Evolutionary conservation across 2,329 filamentous ascomycete species (phyloP).

Genomic region (Shiraia sp.): DNA sequence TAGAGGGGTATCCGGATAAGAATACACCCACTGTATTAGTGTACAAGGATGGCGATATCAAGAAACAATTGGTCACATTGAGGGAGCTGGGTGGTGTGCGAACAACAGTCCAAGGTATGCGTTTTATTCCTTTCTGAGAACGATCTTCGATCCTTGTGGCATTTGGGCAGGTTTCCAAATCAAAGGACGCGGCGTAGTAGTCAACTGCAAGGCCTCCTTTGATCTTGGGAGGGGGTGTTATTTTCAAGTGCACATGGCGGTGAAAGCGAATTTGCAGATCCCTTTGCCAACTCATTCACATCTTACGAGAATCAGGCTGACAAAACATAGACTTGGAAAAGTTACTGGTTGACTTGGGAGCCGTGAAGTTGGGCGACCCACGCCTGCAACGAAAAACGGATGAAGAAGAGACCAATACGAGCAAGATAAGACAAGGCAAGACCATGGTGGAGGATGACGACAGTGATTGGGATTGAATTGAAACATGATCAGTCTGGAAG

Average conservation of each 20-base stretch:
- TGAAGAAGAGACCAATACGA: constrained; percentile 56
- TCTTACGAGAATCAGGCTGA: background rate
- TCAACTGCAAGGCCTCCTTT: no score
- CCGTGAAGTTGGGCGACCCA: constrained; percentile 76
- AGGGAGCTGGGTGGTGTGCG: constrained; percentile 69
- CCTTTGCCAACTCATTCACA: background rate
- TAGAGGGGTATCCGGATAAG: constrained; percentile 91
- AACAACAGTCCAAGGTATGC: constrained; percentile 20
- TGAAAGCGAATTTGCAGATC: no score
- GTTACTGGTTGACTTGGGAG: constrained; percentile 79
- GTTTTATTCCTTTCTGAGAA: background rate
- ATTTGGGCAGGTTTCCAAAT: no score
- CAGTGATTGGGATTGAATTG: constrained; percentile 65
- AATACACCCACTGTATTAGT: constrained; percentile 94
- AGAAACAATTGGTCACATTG: constrained; percentile 88
- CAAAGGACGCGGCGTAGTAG: no score
- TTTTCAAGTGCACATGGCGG: no score
- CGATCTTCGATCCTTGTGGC: no score
- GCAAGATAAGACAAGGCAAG: constrained; percentile 51
- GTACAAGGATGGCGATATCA: constrained; percentile 91
- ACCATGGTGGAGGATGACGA: constrained; percentile 54
- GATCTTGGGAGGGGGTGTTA: no score
- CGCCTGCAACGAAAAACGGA: constrained; percentile 68
- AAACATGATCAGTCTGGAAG: no score
- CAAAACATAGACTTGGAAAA: constrained; percentile 68